phyloP scores from a whole-genome alignment of 1,284 basidiomycete genomes.

The Farysia itapuensis region DNA sequence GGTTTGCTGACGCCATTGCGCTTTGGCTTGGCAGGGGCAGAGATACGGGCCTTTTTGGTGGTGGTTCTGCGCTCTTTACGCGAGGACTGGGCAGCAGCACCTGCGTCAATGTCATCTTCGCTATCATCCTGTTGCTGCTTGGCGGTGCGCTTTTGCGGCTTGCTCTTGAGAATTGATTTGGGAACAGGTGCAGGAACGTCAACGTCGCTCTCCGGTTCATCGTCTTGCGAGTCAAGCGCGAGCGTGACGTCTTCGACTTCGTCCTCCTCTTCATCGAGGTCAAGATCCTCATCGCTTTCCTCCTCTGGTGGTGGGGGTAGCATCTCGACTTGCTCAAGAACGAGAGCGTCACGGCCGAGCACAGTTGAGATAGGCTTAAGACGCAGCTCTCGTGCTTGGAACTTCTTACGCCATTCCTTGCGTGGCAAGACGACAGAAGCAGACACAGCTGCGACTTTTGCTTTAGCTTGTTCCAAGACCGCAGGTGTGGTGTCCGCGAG shows the following conservation, averaged over 20 bases:
- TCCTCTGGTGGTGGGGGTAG: constrained; percentile 34
- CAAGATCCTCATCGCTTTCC: constrained; percentile 40
- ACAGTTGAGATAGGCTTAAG: constrained; percentile 31
- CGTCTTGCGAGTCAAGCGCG: constrained; percentile 4
- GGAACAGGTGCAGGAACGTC: constrained; percentile 15
- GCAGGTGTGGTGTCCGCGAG: constrained; percentile 23
- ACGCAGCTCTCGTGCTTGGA: constrained; percentile 41
- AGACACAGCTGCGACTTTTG: background rate
- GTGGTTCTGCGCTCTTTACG: constrained; percentile 28
- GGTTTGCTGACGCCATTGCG: constrained; percentile 11
- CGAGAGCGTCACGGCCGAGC: constrained; percentile 34
- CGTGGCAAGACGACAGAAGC: constrained; percentile 16
- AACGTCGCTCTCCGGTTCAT: too few relatives aligned
- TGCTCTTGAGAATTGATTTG: constrained; percentile 43
- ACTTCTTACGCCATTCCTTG: constrained; percentile 44
- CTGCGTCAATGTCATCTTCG: constrained; percentile 1
- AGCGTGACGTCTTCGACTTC: constrained; percentile 1
- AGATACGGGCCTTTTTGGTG: constrained; percentile 26
- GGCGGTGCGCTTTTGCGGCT: constrained; percentile 9
- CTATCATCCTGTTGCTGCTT: constrained; percentile 4
- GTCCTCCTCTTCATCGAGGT: constrained; percentile 30
- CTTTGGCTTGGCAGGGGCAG: constrained; percentile 27
- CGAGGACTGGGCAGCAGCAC: constrained; percentile 10
- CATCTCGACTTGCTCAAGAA: constrained; percentile 30
- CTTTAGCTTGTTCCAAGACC: constrained; percentile 12